phyloP scores from a whole-genome alignment of 495 filamentous ascomycete genomes.

The Aspergillus campestris region DNA sequence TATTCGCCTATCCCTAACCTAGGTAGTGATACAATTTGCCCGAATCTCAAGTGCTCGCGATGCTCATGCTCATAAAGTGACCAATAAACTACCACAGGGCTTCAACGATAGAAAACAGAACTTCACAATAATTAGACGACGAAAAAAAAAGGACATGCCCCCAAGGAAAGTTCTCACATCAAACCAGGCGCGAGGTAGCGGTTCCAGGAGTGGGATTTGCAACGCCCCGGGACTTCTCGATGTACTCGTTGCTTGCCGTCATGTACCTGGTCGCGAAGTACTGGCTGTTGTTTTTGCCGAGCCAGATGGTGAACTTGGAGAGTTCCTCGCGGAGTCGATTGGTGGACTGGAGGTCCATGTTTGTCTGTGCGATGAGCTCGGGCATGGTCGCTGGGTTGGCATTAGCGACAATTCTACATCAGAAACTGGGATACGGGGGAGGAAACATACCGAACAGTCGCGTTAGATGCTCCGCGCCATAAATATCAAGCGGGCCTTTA shows the following conservation, averaged over 20 bases:
- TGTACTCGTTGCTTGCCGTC: constrained; percentile 50
- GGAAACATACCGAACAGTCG: constrained; percentile 70
- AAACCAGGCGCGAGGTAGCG: constrained; percentile 22
- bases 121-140: background rate
- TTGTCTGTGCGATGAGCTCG: constrained; percentile 90
- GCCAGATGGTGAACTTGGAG: constrained; percentile 68
- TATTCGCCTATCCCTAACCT: no score
- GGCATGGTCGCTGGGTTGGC: constrained; percentile 67
- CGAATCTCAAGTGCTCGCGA: no score
- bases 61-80: no score
- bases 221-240: constrained; percentile 43
- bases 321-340: constrained; percentile 83
- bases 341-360: constrained; percentile 89
- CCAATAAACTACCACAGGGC: no score
- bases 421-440: background rate
- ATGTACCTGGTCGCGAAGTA: constrained; percentile 80
- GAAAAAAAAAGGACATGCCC: background rate
- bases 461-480: constrained; percentile 85
- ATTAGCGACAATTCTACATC: constrained; percentile 7
- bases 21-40: no score
- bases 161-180: constrained; percentile 1
- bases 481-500: constrained; percentile 66
- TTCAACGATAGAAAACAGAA: no score
- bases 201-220: constrained; percentile 19
- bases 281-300: constrained; percentile 59